Percentiles rank a stretch among this genome's conserved stretches.
Conservation (phyloP, 108 stramenopile species). For the Hondaea fermentalgiana region DNA sequence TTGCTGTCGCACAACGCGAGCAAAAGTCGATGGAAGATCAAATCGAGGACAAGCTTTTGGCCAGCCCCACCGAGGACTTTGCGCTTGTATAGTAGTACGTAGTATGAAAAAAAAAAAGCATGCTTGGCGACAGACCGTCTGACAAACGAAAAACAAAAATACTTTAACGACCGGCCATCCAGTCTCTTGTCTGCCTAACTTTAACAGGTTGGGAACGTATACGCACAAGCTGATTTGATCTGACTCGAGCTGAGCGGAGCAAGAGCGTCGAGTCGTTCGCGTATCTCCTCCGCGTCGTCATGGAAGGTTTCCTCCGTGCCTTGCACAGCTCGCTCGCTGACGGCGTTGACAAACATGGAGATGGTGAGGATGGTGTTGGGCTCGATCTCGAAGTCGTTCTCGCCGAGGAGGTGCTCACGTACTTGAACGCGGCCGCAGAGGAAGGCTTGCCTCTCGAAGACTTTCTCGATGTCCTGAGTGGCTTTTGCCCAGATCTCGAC, state of each 20-base stretch:
- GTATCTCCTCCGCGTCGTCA: not conserved
- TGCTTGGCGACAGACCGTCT: no score
- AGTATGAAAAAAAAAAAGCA: no score
- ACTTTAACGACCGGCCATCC: no score
- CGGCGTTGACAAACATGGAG: not conserved
- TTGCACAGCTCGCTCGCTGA: not conserved
- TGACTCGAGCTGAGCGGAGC: no score
- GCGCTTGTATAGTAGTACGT: not conserved
- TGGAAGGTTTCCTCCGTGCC: not conserved
- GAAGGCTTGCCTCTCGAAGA: not conserved
- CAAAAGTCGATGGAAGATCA: not conserved
- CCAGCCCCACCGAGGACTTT: slow-evolving; percentile 13
- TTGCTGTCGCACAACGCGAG: not conserved
- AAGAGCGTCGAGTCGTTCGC: no score
- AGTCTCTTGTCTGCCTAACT: no score
- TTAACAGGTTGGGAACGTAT: no score
- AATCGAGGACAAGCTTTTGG: not conserved
- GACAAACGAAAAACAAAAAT: no score
- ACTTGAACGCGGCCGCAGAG: not conserved
- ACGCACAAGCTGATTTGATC: no score
- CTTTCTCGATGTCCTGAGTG: not conserved
- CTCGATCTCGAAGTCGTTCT: not conserved
- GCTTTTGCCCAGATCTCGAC: not conserved
- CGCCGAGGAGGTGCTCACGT: not conserved
- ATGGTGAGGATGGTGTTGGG: not conserved